Evolutionary conservation across 805 yeast species (phyloP), one percentile per base, ranked within the genome.

Genomic region (Starmera pachycereana): DNA sequence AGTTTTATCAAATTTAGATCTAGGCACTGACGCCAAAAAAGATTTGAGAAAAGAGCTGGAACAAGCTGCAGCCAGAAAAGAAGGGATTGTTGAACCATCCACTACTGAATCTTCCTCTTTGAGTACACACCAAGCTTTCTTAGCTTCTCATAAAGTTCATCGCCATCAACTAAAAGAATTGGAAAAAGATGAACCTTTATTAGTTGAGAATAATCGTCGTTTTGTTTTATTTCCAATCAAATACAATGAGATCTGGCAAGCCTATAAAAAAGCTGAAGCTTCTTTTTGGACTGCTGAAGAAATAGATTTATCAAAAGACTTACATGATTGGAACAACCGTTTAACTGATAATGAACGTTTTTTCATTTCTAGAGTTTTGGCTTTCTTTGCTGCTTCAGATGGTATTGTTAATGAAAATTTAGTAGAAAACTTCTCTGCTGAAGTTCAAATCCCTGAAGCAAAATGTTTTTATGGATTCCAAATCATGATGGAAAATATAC

Each of bases 231-330:
- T 89, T 78, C 98, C 98, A 51, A 87, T 90, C 68, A 83, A 85
- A 67, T 92, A 88, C 70, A 90, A 89, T 61, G 97, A 90, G 68
- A 85, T 90, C 62, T 90, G 97, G 97, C 96, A 90, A 65, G 89
- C 94, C 73, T 90, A 90, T 69, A 90, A 90, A 73, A 87, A 90
- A 68, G 97, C 97, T 38, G 98, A 92, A 72, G 98, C 98, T 12
- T 90, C 97, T 6, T 90, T 90, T 75, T 90, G 98, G 98, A 92
- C 97, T 33, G 97, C 97, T 37, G 98, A 90, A 71, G 98, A 92
- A 69, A 88, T 90, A 50, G 98, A 90, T 66, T 76, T 90, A 49
- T 80, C 94, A 41, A 92, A 90, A 71, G 98, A 90, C 64, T 59
- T 73, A 44, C 75, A 74, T 55, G 98, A 90, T 69, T 90, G 98